Conservation (phyloP, 1,284 basidiomycete species). For the Puccinia triticina region DNA sequence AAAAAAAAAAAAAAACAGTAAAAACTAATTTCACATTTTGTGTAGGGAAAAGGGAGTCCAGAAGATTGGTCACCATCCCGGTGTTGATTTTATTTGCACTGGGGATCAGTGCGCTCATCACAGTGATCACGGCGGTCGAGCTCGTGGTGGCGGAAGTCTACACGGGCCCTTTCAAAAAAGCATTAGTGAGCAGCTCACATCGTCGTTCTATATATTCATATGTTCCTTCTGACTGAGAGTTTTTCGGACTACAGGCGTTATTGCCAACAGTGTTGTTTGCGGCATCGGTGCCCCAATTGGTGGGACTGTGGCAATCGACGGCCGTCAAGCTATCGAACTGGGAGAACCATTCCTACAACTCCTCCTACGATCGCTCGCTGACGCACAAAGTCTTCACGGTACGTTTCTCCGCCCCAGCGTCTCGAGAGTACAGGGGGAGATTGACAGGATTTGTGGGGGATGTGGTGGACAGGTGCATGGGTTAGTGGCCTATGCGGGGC, state of each 20-base stretch:
- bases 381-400: slow-evolving; percentile 81
- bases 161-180: slow-evolving; percentile 77
- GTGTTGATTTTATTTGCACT: slow-evolving; percentile 39
- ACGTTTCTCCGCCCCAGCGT: slow-evolving; percentile 67
- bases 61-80: slow-evolving; percentile 38
- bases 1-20: background rate
- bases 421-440: slow-evolving; percentile 24
- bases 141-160: slow-evolving; percentile 75
- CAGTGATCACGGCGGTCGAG: slow-evolving; percentile 44
- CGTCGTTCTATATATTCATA: background rate
- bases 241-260: slow-evolving; percentile 62
- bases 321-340: slow-evolving; percentile 76
- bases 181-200: slow-evolving; percentile 58
- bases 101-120: slow-evolving; percentile 35
- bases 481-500: slow-evolving; percentile 48
- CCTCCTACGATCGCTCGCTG: slow-evolving; percentile 74
- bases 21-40: background rate
- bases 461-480: slow-evolving; percentile 20
- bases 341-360: slow-evolving; percentile 86
- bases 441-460: background rate
- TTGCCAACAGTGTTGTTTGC: slow-evolving; percentile 83
- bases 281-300: slow-evolving; percentile 77
- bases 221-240: background rate
- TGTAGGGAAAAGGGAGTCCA: slow-evolving; percentile 44
- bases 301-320: slow-evolving; percentile 72